Conservation (phyloP, 176 grass and related monocot genomes). For the Oryza australiensis region DNA sequence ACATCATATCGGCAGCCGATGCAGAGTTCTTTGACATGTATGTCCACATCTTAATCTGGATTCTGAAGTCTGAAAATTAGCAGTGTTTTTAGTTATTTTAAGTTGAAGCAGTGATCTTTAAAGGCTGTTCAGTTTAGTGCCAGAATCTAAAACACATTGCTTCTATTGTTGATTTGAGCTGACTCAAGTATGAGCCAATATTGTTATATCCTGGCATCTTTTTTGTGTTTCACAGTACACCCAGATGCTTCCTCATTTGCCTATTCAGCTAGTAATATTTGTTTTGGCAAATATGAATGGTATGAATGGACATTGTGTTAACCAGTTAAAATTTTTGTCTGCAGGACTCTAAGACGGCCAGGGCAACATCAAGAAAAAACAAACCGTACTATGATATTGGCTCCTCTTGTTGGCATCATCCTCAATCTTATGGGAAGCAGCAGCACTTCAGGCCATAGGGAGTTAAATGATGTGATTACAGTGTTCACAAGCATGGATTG, state of each 20-base stretch:
- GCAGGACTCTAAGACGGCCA: constrained; percentile 66
- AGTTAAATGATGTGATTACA: constrained; percentile 66
- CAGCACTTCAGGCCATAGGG: constrained; percentile 42
- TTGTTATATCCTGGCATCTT: constrained; percentile 8
- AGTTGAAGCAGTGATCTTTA: constrained; percentile 4
- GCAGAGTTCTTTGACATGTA: constrained; percentile 92
- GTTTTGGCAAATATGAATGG: background rate
- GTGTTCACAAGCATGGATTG: constrained; percentile 90
- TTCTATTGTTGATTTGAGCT: background rate
- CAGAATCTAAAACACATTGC: background rate
- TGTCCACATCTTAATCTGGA: constrained; percentile 42
- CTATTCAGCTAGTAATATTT: background rate
- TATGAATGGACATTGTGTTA: constrained; percentile 3
- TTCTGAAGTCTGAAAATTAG: constrained; percentile 2
- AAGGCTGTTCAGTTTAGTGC: background rate
- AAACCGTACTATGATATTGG: constrained; percentile 79
- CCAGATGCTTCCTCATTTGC: background rate
- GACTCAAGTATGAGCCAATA: background rate
- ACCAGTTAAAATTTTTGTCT: constrained; percentile 15
- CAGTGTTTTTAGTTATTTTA: background rate
- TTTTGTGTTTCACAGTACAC: background rate
- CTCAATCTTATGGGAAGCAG: constrained; percentile 70
- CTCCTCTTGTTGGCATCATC: constrained; percentile 89
- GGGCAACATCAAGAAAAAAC: constrained; percentile 74
- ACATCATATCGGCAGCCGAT: constrained; percentile 78